Percentiles rank a stretch among this genome's conserved stretches.
Evolutionary conservation across 495 filamentous ascomycete genomes (phyloP).

Genomic region (Talaromyces nanjingensis): DNA sequence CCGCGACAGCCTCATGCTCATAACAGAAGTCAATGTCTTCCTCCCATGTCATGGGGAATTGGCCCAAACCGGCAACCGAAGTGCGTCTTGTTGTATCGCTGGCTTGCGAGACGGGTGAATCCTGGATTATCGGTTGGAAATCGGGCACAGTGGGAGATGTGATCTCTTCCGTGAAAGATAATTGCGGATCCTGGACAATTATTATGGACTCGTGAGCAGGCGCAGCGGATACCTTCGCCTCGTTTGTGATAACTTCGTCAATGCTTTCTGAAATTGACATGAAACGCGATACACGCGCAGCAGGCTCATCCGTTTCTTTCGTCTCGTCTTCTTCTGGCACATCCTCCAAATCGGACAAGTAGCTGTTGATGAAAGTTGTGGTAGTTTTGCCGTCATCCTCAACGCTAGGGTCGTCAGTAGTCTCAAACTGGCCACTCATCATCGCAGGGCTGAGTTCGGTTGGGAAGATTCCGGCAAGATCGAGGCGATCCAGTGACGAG

Average conservation of each 20-base stretch:
- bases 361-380: conserved; percentile 32
- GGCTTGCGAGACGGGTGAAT: conserved; percentile 8
- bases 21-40: conserved; percentile 94
- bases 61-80: conserved; percentile 14
- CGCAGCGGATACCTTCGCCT: not conserved
- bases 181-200: conserved; percentile 5
- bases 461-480: conserved; percentile 19
- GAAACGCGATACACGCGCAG: not conserved
- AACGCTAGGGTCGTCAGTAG: not conserved
- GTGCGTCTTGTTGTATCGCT: conserved; percentile 7
- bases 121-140: conserved; percentile 12
- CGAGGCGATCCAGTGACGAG: conserved; percentile 14
- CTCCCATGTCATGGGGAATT: conserved; percentile 69
- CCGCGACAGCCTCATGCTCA: conserved; percentile 80
- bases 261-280: not conserved
- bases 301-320: conserved; percentile 17
- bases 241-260: not conserved
- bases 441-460: conserved; percentile 25
- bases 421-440: conserved; percentile 23
- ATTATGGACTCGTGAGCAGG: conserved; percentile 2
- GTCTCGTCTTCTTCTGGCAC: conserved; percentile 64
- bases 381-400: conserved; percentile 35
- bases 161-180: conserved; percentile 30
- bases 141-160: conserved; percentile 35
- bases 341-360: conserved; percentile 48